Conservation (phyloP, 148 eudicot genomes). For the Polygonum aviculare region DNA sequence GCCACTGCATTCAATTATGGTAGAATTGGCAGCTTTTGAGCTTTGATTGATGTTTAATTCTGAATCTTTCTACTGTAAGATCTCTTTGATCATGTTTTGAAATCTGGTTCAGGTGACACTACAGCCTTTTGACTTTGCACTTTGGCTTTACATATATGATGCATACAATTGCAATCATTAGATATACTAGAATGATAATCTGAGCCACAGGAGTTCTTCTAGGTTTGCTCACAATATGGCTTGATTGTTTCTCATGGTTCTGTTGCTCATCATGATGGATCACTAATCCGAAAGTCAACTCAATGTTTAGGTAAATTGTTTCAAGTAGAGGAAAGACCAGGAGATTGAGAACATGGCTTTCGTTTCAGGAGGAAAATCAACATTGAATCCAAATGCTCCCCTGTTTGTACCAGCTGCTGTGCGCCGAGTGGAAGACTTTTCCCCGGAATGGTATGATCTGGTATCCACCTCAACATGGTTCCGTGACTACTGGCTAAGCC, state of each 20-base stretch:
- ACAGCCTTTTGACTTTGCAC: neutral
- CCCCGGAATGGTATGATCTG: conserved; percentile 90
- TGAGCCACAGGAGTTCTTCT: no score
- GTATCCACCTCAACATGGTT: conserved; percentile 75
- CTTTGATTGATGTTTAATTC: no score
- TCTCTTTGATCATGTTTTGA: no score
- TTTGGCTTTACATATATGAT: neutral
- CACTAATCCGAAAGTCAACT: neutral
- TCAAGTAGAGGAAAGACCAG: neutral
- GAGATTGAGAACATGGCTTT: conserved; percentile 42
- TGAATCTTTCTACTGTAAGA: no score
- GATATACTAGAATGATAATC: no score
- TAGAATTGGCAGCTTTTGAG: no score
- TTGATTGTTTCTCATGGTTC: no score
- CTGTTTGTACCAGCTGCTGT: conserved; percentile 80
- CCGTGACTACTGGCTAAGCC: conserved; percentile 89
- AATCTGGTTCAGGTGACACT: neutral
- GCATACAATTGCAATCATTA: no score
- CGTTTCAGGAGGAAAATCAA: conserved; percentile 60
- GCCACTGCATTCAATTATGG: no score
- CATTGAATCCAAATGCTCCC: conserved; percentile 89
- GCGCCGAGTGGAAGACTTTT: conserved; percentile 85
- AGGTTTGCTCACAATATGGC: no score
- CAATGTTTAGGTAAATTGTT: neutral
- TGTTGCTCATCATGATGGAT: neutral